Evolutionary conservation across 2,329 filamentous ascomycete species (phyloP).

Genomic region (Apiospora kogelbergensis): DNA sequence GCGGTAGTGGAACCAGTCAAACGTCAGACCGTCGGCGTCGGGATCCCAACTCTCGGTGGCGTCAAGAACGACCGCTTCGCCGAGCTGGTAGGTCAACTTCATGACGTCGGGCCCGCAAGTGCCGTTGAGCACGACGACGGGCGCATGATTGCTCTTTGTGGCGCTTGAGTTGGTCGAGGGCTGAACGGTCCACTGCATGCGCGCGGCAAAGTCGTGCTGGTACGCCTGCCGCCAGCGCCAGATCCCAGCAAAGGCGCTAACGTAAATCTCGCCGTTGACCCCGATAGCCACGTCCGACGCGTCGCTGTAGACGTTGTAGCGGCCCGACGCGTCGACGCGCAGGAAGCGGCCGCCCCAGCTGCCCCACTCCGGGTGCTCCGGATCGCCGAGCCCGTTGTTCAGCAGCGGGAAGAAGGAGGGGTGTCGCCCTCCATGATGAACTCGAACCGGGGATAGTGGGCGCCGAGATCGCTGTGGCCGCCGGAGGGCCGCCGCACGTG

Average conservation of each 20-base stretch:
- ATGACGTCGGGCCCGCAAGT: slow-evolving; percentile 35
- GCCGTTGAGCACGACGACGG: slow-evolving; percentile 40
- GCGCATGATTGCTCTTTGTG: slow-evolving; percentile 40
- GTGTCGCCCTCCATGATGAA: slow-evolving; percentile 49
- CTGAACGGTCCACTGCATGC: slow-evolving; percentile 24
- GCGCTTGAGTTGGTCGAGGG: slow-evolving; percentile 15
- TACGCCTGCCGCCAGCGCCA: slow-evolving; percentile 25
- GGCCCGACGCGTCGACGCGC: slow-evolving; percentile 10
- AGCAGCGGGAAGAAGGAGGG: slow-evolving; percentile 43
- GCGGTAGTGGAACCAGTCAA: slow-evolving; percentile 46
- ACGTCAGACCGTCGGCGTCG: slow-evolving; percentile 35
- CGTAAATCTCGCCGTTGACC: slow-evolving; percentile 14
- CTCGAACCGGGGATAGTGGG: slow-evolving; percentile 38
- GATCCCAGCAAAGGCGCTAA: slow-evolving; percentile 16
- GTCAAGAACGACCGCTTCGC: slow-evolving; percentile 36
- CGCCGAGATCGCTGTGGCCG: slow-evolving; percentile 27
- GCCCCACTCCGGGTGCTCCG: slow-evolving; percentile 41
- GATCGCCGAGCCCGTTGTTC: slow-evolving; percentile 43
- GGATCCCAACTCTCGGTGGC: slow-evolving; percentile 40
- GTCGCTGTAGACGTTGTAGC: slow-evolving; percentile 14
- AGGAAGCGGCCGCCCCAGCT: slow-evolving; percentile 40
- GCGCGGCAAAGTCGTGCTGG: slow-evolving; percentile 24
- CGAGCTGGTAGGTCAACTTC: slow-evolving; percentile 34
- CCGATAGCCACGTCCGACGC: slow-evolving; percentile 17
- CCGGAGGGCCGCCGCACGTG: slow-evolving; percentile 41